Percentiles rank a stretch among this genome's conserved stretches.
phyloP scores from a whole-genome alignment of 2,329 filamentous ascomycete genomes.

The Penicillium fuscoglaucum region DNA sequence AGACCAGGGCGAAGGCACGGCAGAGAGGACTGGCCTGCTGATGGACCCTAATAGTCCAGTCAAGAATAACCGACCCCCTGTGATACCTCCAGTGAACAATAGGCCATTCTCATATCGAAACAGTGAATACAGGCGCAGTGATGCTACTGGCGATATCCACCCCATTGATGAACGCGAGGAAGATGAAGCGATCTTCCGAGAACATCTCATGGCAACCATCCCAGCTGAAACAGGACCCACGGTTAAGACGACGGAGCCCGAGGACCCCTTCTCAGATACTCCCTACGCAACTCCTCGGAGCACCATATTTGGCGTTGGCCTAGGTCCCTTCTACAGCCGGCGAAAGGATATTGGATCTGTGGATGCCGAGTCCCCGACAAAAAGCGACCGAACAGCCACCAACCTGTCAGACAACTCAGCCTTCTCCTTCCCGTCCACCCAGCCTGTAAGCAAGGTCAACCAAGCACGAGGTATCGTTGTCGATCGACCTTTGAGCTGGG shows the following conservation, averaged over 20 bases:
- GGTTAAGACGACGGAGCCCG: constrained; percentile 13
- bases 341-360: constrained; percentile 19
- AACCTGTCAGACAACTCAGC: constrained; percentile 56
- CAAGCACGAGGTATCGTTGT: constrained; percentile 23
- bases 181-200: constrained; percentile 47
- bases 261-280: constrained; percentile 32
- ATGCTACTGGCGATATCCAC: constrained; percentile 58
- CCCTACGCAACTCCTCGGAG: constrained; percentile 29
- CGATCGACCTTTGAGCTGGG: constrained; percentile 25
- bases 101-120: constrained; percentile 41
- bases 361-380: constrained; percentile 47
- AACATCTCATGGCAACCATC: constrained; percentile 24
- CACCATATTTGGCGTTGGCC: constrained; percentile 27
- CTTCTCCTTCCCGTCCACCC: constrained; percentile 43
- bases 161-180: constrained; percentile 65
- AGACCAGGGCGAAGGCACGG: constrained; percentile 32
- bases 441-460: constrained; percentile 19
- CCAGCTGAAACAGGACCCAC: constrained; percentile 4
- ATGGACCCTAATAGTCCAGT: constrained; percentile 44
- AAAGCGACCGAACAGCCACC: constrained; percentile 57
- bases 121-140: constrained; percentile 51
- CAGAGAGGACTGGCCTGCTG: constrained; percentile 46
- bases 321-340: constrained; percentile 26
- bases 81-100: constrained; percentile 34
- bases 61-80: constrained; percentile 37